These are phyloP conservation scores for Drosera capensis DNA, from an alignment of 148 eudicot species.

Conservation along the genomic window DNA sequence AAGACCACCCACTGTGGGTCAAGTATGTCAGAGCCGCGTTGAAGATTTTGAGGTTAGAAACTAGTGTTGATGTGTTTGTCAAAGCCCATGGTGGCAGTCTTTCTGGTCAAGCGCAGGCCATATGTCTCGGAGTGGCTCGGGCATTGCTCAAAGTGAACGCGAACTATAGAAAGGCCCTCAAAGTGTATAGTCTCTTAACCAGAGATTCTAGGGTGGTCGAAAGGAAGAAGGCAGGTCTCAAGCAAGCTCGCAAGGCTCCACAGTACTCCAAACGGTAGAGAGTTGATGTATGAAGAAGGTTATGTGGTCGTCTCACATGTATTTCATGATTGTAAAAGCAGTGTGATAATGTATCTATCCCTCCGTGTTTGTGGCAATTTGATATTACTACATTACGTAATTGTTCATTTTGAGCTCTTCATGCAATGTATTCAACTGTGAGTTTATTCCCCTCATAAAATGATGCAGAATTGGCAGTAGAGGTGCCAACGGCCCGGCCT, in stretches of 20 bases:
- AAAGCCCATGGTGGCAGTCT: constrained; percentile 96
- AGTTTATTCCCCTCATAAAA: no score
- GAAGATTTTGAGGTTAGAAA: constrained; percentile 57
- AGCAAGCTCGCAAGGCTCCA: constrained; percentile 93
- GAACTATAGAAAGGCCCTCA: constrained; percentile 55
- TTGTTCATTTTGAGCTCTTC: no score
- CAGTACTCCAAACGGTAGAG: constrained; percentile 94
- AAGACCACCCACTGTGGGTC: constrained; percentile 89
- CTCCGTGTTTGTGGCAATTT: no score
- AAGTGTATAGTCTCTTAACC: constrained; percentile 71
- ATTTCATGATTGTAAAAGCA: no score
- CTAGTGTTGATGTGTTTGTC: constrained; percentile 74
- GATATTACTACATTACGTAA: no score
- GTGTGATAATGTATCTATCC: no score
- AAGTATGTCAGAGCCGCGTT: constrained; percentile 72
- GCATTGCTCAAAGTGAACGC: constrained; percentile 79
- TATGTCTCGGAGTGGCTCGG: constrained; percentile 79
- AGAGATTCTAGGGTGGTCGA: constrained; percentile 88
- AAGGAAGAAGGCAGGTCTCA: constrained; percentile 86
- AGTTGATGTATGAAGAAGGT: no score
- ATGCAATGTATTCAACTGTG: no score
- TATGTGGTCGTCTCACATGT: no score
- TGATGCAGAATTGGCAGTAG: no score
- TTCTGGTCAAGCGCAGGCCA: constrained; percentile 94
- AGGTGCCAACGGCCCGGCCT: no score